A percentile compares a stretch with the other conserved stretches of the same genome.
These are phyloP conservation scores for Linderina pennispora DNA, from an alignment of 192 early-diverging fungal genomes.

Conservation along the genomic window DNA sequence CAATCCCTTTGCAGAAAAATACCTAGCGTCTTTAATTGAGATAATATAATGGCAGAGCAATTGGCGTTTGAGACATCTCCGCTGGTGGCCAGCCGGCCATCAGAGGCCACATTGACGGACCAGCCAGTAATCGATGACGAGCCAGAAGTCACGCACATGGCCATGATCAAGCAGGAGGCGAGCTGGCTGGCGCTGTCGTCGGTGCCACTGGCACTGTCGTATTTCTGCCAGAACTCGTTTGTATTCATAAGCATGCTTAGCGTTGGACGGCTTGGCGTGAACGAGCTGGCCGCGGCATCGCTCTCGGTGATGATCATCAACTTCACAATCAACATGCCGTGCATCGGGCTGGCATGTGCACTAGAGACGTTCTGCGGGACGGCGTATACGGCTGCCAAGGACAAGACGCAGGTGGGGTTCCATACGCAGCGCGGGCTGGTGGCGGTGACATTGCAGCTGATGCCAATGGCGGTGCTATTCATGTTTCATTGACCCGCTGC, in stretches of 20 bases:
- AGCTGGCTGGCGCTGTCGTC: conserved; percentile 28
- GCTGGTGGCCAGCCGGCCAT: conserved; percentile 11
- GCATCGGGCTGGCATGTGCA: conserved; percentile 54
- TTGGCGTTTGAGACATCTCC: conserved; percentile 5
- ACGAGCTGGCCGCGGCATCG: conserved; percentile 62
- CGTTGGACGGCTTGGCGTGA: conserved; percentile 56
- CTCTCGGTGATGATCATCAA: conserved; percentile 63
- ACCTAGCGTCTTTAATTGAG: too few species aligned
- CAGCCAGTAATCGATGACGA: conserved; percentile 13
- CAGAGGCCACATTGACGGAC: conserved; percentile 21
- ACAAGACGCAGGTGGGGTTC: conserved; percentile 26
- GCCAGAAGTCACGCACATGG: conserved; percentile 4
- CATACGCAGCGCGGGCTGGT: conserved; percentile 51
- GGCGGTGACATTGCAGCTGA: conserved; percentile 54
- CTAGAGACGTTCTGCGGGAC: conserved; percentile 25
- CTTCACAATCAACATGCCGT: conserved; percentile 60
- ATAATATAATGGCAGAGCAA: too few species aligned
- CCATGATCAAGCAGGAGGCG: conserved; percentile 23
- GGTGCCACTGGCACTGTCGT: conserved; percentile 53
- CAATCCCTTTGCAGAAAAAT: too few species aligned
- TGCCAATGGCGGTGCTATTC: conserved; percentile 66
- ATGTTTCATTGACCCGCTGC: conserved; percentile 56
- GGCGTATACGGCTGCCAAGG: conserved; percentile 18
- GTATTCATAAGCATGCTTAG: conserved; percentile 57
- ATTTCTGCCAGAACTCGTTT: conserved; percentile 59